Evolutionary conservation across 2,329 filamentous ascomycete genomes (phyloP), one percentile per base, ranked within the genome.

Genomic region (Chaetomiaceae sp.): DNA sequence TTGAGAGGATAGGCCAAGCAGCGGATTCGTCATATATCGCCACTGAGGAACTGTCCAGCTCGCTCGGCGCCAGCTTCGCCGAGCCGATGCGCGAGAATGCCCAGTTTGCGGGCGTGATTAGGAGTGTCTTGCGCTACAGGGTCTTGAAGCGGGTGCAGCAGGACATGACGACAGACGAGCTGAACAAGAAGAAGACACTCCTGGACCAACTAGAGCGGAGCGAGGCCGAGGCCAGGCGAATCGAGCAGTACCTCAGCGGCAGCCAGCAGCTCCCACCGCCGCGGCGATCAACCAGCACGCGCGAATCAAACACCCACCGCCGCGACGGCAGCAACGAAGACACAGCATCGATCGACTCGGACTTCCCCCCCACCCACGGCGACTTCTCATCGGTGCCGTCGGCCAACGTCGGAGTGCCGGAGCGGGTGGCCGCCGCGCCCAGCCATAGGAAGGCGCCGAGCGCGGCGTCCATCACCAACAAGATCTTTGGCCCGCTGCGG

Each of bases 41-140:
- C 9, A 97, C 92, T 0, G 89, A 95, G 62, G 93, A 99, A 65
- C 74, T 99, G 3, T 91, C 91, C 0, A 83, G 83, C 2, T 86
- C 87, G 0, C 73, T 99, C n/a, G 91, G 91, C 17, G 91, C 92
- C 30, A 93, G 83, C 58, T 99, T 99, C 65, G 90, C 95, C 0
- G 95, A 99, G 65, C 93, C 93, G 0, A 96, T 99, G 89, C 82
- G 95, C 49, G 93, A 99, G 70, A 95, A 90, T 62, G 91, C 93
- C 12, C 93, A 99, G 64, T 99, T 99, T 66, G 93, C 93, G 0
- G 89, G 93, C 10, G 89, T 99, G 1, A 93, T 99, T 3, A 83
- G 91, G 37, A 87, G 77, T 58, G 92, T 99, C 30, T 73, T 99
- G 48, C 82, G 88, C 58, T 99, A 96, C 66, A 79, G 93, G 14